Evolutionary conservation across 345 rosid species (phyloP).

Genomic region (Pugionium cornutum): DNA sequence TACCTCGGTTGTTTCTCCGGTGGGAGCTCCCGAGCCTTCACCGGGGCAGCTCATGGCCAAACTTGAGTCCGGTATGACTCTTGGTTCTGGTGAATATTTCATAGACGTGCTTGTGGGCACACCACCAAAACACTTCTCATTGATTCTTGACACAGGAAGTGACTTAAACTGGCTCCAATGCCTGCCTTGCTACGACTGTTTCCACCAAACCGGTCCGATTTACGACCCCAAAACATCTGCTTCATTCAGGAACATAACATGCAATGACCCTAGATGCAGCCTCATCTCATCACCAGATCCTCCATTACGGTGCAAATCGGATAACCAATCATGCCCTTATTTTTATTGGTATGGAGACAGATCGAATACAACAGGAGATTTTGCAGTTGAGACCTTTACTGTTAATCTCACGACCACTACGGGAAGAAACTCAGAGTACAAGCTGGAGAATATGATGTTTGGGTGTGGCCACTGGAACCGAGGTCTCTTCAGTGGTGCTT

Average conservation of each 20-base stretch:
- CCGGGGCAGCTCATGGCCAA: conserved; percentile 60
- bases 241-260: conserved; percentile 66
- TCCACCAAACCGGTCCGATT: conserved; percentile 74
- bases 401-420: conserved; percentile 57
- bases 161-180: conserved; percentile 96
- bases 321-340: conserved; percentile 78
- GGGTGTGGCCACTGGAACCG: conserved; percentile 98
- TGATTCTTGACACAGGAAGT: conserved; percentile 96
- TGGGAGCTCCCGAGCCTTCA: too few species aligned
- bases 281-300: conserved; percentile 78
- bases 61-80: conserved; percentile 77
- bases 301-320: conserved; percentile 54
- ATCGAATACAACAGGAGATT: conserved; percentile 86
- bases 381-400: conserved; percentile 73
- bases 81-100: conserved; percentile 91
- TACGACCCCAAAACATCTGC: conserved; percentile 64
- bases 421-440: conserved; percentile 49
- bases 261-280: conserved; percentile 63
- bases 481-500: conserved; percentile 78
- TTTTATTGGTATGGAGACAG: conserved; percentile 87
- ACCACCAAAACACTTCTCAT: conserved; percentile 85
- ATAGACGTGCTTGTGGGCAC: conserved; percentile 90
- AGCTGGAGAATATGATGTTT: conserved; percentile 70
- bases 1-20: conserved; percentile 24
- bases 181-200: conserved; percentile 84